phyloP scores from a whole-genome alignment of 192 early-diverging fungal genomes.

The Coemansia sp. region DNA sequence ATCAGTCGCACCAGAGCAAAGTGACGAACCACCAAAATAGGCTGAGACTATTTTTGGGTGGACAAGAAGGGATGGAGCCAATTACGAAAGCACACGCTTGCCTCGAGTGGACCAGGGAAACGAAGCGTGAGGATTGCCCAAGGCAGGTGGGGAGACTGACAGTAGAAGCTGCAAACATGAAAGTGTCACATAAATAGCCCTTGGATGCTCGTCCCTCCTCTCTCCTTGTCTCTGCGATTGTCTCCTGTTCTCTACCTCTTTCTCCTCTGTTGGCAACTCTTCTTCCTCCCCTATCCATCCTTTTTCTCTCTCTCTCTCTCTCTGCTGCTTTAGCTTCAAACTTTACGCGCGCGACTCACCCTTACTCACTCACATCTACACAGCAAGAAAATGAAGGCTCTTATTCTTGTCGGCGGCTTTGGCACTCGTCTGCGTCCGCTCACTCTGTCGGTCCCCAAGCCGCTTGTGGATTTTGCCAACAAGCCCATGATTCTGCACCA shows the following conservation, averaged over 20 bases:
- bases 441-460: constrained; percentile 95
- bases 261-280: constrained; percentile 5
- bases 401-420: constrained; percentile 89
- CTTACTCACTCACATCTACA: constrained; percentile 15
- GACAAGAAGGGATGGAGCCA: constrained; percentile 1
- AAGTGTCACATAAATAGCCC: background rate
- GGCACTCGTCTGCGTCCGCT: constrained; percentile 97
- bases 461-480: constrained; percentile 99
- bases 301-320: background rate
- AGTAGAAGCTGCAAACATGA: background rate
- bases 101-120: background rate
- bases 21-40: background rate
- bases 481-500: constrained; percentile 99
- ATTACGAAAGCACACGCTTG: constrained; percentile 14
- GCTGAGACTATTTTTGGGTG: background rate
- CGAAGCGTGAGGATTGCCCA: constrained; percentile 1
- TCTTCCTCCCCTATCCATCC: background rate
- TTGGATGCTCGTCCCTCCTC: background rate
- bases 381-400: constrained; percentile 68
- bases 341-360: background rate
- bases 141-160: background rate
- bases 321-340: background rate
- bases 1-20: background rate
- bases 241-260: constrained; percentile 5
- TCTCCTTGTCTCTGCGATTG: background rate